These are phyloP conservation scores for Quercus berberidifolia DNA, from an alignment of 306 rosid genomes.

Conservation along the genomic window DNA sequence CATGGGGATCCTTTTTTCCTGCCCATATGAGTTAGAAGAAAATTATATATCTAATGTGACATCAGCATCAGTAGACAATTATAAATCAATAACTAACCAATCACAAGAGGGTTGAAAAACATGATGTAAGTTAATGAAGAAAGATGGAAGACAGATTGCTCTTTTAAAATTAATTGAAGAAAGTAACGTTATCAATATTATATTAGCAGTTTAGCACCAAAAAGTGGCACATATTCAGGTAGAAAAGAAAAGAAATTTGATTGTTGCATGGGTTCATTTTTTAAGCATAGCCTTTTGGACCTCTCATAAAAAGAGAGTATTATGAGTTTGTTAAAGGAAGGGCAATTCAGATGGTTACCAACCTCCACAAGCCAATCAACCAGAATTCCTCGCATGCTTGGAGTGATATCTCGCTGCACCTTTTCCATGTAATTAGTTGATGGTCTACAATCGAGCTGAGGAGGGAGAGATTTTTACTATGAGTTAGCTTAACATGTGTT, in stretches of 20 bases:
- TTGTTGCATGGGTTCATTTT: background rate
- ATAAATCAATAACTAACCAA: too few relatives aligned
- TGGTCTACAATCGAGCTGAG: slow-evolving; percentile 68
- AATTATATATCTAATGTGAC: too few relatives aligned
- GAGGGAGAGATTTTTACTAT: slow-evolving; percentile 5
- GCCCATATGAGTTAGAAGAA: too few relatives aligned
- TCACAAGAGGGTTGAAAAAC: background rate
- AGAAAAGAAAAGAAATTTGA: background rate
- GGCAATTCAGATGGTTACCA: background rate
- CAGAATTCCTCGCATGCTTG: slow-evolving; percentile 75
- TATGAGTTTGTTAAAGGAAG: background rate
- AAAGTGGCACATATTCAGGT: background rate
- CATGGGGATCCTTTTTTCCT: too few relatives aligned
- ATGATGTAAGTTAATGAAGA: background rate
- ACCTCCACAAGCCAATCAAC: slow-evolving; percentile 98
- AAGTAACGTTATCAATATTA: background rate
- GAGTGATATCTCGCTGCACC: slow-evolving; percentile 69
- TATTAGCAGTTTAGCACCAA: background rate
- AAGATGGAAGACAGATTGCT: background rate
- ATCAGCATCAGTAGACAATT: too few relatives aligned
- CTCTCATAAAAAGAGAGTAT: background rate
- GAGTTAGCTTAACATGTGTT: slow-evolving; percentile 13
- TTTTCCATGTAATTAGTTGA: slow-evolving; percentile 55
- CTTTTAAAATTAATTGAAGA: background rate
- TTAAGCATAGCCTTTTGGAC: background rate